Percentiles rank a stretch among this genome's conserved stretches.
Evolutionary conservation across 2,329 filamentous ascomycete species (phyloP).

Genomic region (Colletotrichum tabaci): DNA sequence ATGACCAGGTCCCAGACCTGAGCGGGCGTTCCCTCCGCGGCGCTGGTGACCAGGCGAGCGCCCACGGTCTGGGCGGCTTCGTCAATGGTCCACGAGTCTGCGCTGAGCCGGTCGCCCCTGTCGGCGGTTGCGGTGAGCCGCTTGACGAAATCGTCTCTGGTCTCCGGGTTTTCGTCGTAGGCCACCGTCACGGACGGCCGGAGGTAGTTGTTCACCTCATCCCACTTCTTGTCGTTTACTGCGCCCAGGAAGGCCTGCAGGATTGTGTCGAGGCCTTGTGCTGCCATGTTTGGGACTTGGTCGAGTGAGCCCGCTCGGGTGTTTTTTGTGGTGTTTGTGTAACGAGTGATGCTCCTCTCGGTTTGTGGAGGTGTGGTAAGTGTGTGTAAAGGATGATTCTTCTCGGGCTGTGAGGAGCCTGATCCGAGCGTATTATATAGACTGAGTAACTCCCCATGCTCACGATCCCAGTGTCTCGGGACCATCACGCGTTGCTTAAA

Average conservation of each 20-base stretch:
- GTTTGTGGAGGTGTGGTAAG: too few relatives aligned
- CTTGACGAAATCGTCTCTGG: constrained; percentile 10
- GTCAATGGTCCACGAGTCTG: constrained; percentile 11
- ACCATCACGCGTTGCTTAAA: not conserved
- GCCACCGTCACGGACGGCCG: not conserved
- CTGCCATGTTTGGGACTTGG: not conserved
- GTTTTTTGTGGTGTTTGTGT: not conserved
- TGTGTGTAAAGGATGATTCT: not conserved
- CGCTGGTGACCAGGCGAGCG: constrained; percentile 11
- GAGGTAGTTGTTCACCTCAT: constrained; percentile 3
- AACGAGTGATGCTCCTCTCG: not conserved
- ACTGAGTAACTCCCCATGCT: not conserved
- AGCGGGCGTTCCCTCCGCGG: not conserved
- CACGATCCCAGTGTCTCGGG: not conserved
- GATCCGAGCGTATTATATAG: not conserved
- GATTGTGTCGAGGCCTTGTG: not conserved
- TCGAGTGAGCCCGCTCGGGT: too few relatives aligned
- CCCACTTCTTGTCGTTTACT: constrained; percentile 25
- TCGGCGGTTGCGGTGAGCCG: constrained; percentile 8
- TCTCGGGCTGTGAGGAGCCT: not conserved
- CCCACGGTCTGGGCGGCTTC: constrained; percentile 5
- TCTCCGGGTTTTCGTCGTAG: constrained; percentile 2
- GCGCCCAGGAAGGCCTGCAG: constrained; percentile 18
- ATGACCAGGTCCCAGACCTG: constrained; percentile 19
- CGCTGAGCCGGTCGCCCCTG: constrained; percentile 9